Base-by-base conservation (phyloP, 106 monocot species). In the Dendrobium officinale region DNA sequence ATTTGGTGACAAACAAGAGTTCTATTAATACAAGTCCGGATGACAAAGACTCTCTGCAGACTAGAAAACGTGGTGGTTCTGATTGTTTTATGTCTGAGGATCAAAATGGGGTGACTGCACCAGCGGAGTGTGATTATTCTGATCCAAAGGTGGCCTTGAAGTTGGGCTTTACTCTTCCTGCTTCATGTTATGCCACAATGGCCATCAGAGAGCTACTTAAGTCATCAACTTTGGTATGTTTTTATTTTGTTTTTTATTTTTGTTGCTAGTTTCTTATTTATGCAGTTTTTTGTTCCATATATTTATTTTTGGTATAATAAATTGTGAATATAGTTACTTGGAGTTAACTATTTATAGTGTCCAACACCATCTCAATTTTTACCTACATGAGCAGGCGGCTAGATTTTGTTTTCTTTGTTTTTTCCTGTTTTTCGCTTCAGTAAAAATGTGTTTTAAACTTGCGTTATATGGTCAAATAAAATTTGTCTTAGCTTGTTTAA, bases 131-230 rank as follows among this genome's bases (percentile, higher is more conserved):
- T 76, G 41, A 26, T 80, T 78, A 70, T 58, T 83, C 81, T 59
- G 86, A 85, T 72, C 59, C 77, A 5, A 91, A 91, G 76, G 45
- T 84, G 68, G 96, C 93, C 73, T 81, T 96, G 41, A 93, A 96
- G 70, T 81, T 96, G 17, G 86, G 77, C 41, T 93, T 96, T 77
- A 92, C 88, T 84, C 85, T 93, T 43, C 93, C 93, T 73, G 29
- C 93, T 83, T 96, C 96, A 22, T 93, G 85, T 67, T 96, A 96
- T 89, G 93, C 96, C 19, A 96, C 93, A 61, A 93, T 96, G 96
- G 96, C 91, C 73, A 88, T 96, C 55, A 82, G 96, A 78, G 96
- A 96, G 86, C 80, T 96, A 55, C 82, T 93, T 54, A 96, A 96
- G 83, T 80, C 79, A 72, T 93, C 96, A 78, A 91, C 93, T 61